Base-by-base conservation (phyloP, 192 early-diverging fungal genomes). In the Chytriomyces confervae region DNA sequence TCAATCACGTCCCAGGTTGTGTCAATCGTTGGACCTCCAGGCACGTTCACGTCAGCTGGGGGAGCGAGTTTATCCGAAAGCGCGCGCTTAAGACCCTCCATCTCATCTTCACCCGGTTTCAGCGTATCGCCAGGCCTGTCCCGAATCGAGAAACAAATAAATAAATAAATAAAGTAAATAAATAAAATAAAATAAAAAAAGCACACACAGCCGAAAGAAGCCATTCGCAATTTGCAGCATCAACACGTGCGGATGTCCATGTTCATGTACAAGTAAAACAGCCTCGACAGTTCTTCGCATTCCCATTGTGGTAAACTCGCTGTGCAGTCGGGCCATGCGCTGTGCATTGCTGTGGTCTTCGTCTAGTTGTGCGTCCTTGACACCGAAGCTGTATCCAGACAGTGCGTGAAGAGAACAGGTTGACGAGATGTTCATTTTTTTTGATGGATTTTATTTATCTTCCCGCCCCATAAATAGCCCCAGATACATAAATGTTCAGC, bases 221-320 rank as follows among this genome's bases (percentile, higher is more conserved):
- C 85, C 82, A 77, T 92, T 91, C 43, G 88, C 91, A 68, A 92
- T 91, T 76, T 93, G 91, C 48, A 94, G 76, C 89, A 94, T 88
- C 11, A 94, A 82, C 8, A 94, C 91, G 70, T 94, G 93, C 11
- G 93, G 93, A 82, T 93, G 92, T 64, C 87, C 88, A 77, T 94
- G 91, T 64, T 92, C 91, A 81, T 94, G 93, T 49, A 94, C 91
- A 2, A 94, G 86, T 27, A 94, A 74, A 8, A 94, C 89, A 29
- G 69, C 93, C 76, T 93, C 92, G 10, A 94, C 93, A 8, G 90
- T 91, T 20, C 82, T 71, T 65, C 93, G 83, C 85, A 91, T 89
- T 7, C 93, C 93, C 50, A 85, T 78, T 46, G 75, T 79, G 20
- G 88, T 86, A 80, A 90, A 94, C 61, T 94, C 91, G 64, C 80